Evolutionary conservation across 2,329 filamentous ascomycete genomes (phyloP).

Genomic region (Penicillium nordicum): DNA sequence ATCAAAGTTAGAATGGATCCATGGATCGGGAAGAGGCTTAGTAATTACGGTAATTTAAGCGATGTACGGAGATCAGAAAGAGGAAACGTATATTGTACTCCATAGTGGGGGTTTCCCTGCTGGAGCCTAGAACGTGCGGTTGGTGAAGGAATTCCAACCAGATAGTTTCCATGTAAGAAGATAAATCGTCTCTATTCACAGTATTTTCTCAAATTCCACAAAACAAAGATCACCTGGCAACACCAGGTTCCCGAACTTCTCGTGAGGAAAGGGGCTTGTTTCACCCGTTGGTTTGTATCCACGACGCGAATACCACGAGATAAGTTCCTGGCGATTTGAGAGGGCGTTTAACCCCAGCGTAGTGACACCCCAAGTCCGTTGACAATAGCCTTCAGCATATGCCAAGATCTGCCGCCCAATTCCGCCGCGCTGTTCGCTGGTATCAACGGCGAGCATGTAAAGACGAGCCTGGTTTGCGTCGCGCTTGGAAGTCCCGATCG

Average conservation of each 20-base stretch:
- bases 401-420: conserved; percentile 26
- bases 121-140: too few relatives aligned
- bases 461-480: conserved; percentile 16
- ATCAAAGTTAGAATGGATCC: too few relatives aligned
- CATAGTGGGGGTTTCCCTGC: not conserved
- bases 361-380: conserved; percentile 17
- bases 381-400: conserved; percentile 30
- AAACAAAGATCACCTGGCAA: conserved; percentile 27
- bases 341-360: conserved; percentile 27
- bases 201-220: conserved; percentile 24
- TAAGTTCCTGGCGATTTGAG: conserved; percentile 27
- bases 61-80: too few relatives aligned
- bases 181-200: not conserved
- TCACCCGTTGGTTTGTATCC: conserved; percentile 28
- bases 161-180: too few relatives aligned
- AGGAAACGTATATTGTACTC: too few relatives aligned
- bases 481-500: conserved; percentile 21
- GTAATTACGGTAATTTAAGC: too few relatives aligned
- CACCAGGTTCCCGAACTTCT: conserved; percentile 13
- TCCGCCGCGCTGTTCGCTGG: conserved; percentile 21
- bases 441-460: conserved; percentile 26
- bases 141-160: not conserved
- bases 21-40: too few relatives aligned
- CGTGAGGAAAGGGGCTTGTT: conserved; percentile 19
- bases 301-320: conserved; percentile 30